Conservation (phyloP, 495 filamentous ascomycete species). For the Penicillium daleae region DNA sequence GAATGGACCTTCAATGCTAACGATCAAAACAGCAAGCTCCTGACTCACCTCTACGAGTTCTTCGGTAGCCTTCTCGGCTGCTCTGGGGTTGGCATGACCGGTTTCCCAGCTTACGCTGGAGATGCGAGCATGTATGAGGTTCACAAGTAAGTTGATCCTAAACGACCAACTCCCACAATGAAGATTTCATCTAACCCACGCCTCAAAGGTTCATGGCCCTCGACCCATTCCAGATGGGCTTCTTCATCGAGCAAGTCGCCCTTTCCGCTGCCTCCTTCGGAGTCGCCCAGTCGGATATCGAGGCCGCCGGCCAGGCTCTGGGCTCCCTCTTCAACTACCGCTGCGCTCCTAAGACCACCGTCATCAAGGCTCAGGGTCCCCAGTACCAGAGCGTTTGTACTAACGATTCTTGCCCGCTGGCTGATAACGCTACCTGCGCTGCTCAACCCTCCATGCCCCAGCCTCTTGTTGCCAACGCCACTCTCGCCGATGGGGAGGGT, state of each 20-base stretch:
- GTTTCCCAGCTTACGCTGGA: constrained; percentile 48
- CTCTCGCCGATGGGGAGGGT: constrained; percentile 22
- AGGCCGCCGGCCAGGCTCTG: constrained; percentile 33
- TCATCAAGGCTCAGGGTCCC: constrained; percentile 33
- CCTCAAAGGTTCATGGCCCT: constrained; percentile 60
- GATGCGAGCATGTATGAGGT: constrained; percentile 49
- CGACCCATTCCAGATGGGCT: constrained; percentile 47
- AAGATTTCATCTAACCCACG: too few relatives aligned
- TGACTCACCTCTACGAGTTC: constrained; percentile 60
- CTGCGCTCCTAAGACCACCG: constrained; percentile 41
- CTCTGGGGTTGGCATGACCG: constrained; percentile 44
- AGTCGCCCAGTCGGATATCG: constrained; percentile 35
- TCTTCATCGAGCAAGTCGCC: constrained; percentile 59
- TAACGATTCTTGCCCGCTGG: constrained; percentile 42
- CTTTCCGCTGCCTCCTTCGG: constrained; percentile 56
- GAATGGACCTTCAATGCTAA: not conserved
- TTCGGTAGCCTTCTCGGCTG: constrained; percentile 58
- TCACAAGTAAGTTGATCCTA: constrained; percentile 47
- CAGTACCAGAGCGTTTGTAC: constrained; percentile 52
- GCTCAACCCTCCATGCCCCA: constrained; percentile 12
- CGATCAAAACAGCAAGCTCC: constrained; percentile 41
- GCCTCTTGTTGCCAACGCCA: constrained; percentile 22
- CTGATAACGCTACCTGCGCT: constrained; percentile 25
- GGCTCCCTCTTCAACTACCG: constrained; percentile 46
- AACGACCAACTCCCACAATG: too few relatives aligned